Base-by-base conservation (phyloP, 768 basidiomycete species). In the Suillus weaverae region DNA sequence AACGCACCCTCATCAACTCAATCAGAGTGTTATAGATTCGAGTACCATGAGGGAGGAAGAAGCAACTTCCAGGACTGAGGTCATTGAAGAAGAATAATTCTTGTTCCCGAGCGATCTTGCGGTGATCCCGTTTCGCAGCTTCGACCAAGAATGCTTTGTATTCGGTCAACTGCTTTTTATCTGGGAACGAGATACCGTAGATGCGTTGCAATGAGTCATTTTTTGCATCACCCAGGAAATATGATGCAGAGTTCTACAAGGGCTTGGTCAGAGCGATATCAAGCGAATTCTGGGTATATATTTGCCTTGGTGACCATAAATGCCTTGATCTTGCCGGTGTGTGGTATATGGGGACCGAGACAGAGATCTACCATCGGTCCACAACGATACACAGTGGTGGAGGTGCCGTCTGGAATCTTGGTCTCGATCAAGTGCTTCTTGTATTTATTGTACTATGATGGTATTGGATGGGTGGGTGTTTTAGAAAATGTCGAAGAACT, bases 61-160 rank as follows among this genome's bases (percentile, higher is more conserved):
- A 99, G 63, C 90, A 90, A 73, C 89, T 92, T 66, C 97, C 97
- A 2, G 97, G 97, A 70, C 93, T 95, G 46, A 95, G 80, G 67
- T 99, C 97, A 75, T 97, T 93, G 86, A 98, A 99, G 84, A 98
- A 97, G 85, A 95, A 99, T 10, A 99, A 81, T 70, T 99, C 97
- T 83, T 99, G 97, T 70, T 98, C 95, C 86, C 90, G 95, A 62
- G 94, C 97, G 64, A 99, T 99, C 81, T 93, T 94, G 53, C 97
- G 82, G 73, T 99, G 97, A 76, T 99, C 97, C 5, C 97, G 90
- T 77, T 92, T 97, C n/a, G 97, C 96, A 60, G 97, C 97, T 77
- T 99, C 97, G 36, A 87, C 96, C 63, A 99, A 85, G 84, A 97
- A 97, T 54, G 84, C 86, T 81, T 99, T 98, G 85, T 99, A 95